A percentile compares a stretch with the other conserved stretches of the same genome.
These are phyloP conservation scores for Aspergillus chevalieri DNA, from an alignment of 2,329 filamentous ascomycete species.

Conservation along the genomic window DNA sequence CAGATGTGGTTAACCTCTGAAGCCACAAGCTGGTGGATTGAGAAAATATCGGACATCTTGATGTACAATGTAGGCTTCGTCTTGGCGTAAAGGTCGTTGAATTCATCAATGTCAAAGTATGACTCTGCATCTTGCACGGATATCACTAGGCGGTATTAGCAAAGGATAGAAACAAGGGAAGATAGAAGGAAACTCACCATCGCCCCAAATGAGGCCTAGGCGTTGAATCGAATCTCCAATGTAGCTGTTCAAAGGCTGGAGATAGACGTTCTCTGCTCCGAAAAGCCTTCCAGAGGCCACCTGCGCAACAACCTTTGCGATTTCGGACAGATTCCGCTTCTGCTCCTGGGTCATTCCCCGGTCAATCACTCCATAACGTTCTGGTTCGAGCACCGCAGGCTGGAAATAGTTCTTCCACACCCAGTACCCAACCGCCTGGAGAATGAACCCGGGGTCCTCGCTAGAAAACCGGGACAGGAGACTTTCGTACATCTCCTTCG, in stretches of 20 bases:
- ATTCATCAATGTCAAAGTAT: slow-evolving; percentile 97
- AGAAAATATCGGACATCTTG: slow-evolving; percentile 96
- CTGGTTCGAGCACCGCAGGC: slow-evolving; percentile 79
- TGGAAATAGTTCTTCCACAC: slow-evolving; percentile 92
- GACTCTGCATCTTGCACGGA: slow-evolving; percentile 78
- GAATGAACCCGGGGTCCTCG: slow-evolving; percentile 68
- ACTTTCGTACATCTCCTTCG: slow-evolving; percentile 75
- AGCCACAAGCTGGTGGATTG: slow-evolving; percentile 83
- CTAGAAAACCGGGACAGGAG: slow-evolving; percentile 71
- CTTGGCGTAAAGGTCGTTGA: slow-evolving; percentile 94
- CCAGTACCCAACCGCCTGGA: slow-evolving; percentile 85
- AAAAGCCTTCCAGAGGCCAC: slow-evolving; percentile 84
- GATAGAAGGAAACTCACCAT: slow-evolving; percentile 41
- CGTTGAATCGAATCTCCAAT: slow-evolving; percentile 78
- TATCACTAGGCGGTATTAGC: slow-evolving; percentile 55
- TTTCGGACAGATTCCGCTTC: slow-evolving; percentile 84
- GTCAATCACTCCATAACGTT: slow-evolving; percentile 89
- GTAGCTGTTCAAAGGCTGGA: slow-evolving; percentile 91
- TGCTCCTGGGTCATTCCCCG: slow-evolving; percentile 82
- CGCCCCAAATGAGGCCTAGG: slow-evolving; percentile 66
- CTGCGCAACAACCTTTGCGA: slow-evolving; percentile 86
- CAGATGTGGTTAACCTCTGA: slow-evolving; percentile 72
- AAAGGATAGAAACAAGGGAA: background rate
- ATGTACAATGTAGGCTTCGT: slow-evolving; percentile 98
- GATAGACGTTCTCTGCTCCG: slow-evolving; percentile 88